phyloP scores from a whole-genome alignment of 495 filamentous ascomycete genomes.

The Paragyromitra xinjiangensis region DNA sequence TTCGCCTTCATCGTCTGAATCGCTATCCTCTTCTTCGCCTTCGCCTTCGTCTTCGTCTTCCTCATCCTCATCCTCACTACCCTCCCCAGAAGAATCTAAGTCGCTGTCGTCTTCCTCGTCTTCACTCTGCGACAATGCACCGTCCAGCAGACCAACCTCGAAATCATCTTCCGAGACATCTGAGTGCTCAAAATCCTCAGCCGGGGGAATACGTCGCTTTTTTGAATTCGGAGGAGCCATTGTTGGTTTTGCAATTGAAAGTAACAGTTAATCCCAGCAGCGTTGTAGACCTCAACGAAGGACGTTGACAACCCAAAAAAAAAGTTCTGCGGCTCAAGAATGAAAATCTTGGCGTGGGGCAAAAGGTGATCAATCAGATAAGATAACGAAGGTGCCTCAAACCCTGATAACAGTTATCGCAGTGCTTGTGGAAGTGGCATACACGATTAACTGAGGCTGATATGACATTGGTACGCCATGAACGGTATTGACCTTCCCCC shows the following conservation, averaged over 20 bases:
- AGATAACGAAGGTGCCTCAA: background rate
- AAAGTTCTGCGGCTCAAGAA: slow-evolving; percentile 37
- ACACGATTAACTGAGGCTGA: background rate
- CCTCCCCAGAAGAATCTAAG: slow-evolving; percentile 44
- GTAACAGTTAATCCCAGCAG: background rate
- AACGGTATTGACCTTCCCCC: slow-evolving; percentile 35
- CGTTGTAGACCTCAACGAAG: background rate
- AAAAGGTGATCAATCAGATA: slow-evolving; percentile 4
- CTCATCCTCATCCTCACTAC: slow-evolving; percentile 53
- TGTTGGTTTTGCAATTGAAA: slow-evolving; percentile 8
- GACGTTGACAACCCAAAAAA: slow-evolving; percentile 14
- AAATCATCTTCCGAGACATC: slow-evolving; percentile 72
- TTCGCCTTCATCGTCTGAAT: slow-evolving; percentile 9
- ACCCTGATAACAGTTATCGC: background rate
- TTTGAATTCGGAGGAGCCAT: slow-evolving; percentile 42
- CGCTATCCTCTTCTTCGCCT: slow-evolving; percentile 8
- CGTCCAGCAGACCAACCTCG: slow-evolving; percentile 69
- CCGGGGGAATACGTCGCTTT: slow-evolving; percentile 42
- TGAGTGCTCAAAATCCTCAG: slow-evolving; percentile 60
- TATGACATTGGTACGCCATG: slow-evolving; percentile 24
- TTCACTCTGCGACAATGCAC: slow-evolving; percentile 68
- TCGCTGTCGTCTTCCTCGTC: slow-evolving; percentile 66
- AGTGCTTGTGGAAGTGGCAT: background rate
- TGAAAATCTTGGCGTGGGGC: slow-evolving; percentile 12
- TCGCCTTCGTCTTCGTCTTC: slow-evolving; percentile 61